Conservation (phyloP, 148 eudicot genomes). For the Chenopodium quinoa region DNA sequence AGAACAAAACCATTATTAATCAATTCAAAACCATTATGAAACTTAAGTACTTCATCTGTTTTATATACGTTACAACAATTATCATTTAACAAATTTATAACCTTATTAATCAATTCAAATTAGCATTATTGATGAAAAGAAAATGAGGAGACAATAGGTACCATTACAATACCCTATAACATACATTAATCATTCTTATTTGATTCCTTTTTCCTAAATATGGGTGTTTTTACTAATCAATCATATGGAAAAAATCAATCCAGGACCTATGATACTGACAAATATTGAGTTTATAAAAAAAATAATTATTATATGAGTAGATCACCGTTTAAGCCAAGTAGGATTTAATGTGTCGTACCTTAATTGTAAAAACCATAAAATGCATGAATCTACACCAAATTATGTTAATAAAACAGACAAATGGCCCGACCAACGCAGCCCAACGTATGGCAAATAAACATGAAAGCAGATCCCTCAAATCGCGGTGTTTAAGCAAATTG, state of each 20-base stretch:
- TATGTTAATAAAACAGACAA: neutral
- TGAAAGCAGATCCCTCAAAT: slow-evolving; percentile 17
- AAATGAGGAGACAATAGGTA: slow-evolving; percentile 18
- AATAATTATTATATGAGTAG: neutral
- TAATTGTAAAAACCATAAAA: neutral
- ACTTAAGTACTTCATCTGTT: no score
- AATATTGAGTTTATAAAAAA: neutral
- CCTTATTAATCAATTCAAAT: no score
- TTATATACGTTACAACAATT: no score
- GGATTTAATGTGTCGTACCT: neutral
- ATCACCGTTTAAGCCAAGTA: neutral
- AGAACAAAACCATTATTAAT: no score
- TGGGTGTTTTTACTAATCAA: slow-evolving; percentile 10
- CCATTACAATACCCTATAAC: no score
- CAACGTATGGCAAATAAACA: slow-evolving; percentile 16
- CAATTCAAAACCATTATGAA: no score
- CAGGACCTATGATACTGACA: slow-evolving; percentile 12
- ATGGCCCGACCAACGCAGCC: neutral
- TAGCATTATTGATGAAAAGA: neutral
- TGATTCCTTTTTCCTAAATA: neutral
- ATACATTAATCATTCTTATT: neutral
- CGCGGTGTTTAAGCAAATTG: neutral
- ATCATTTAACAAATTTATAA: no score
- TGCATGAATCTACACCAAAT: neutral
- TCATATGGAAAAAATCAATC: slow-evolving; percentile 2